Conservation (phyloP, 2,329 filamentous ascomycete genomes). For the Thelonectria olida region DNA sequence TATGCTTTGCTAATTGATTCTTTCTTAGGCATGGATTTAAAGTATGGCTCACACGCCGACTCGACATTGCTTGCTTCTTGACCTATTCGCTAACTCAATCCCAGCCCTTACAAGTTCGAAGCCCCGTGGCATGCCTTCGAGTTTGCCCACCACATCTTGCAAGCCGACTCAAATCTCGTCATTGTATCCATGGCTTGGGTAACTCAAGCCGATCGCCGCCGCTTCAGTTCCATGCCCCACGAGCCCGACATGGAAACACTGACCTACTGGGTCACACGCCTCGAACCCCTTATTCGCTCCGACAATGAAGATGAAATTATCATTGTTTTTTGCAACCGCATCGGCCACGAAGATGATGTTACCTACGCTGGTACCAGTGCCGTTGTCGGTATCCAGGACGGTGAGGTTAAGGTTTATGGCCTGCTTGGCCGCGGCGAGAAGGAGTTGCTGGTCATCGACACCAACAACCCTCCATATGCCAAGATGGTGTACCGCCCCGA, state of each 20-base stretch:
- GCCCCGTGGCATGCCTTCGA: conserved; percentile 52
- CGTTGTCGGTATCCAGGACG: conserved; percentile 72
- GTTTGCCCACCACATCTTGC: conserved; percentile 65
- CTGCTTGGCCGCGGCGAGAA: conserved; percentile 76
- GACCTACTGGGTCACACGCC: conserved; percentile 77
- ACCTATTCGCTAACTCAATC: conserved; percentile 14
- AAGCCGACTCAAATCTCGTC: conserved; percentile 66
- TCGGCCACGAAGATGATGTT: conserved; percentile 71
- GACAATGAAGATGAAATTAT: conserved; percentile 67
- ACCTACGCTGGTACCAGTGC: conserved; percentile 80
- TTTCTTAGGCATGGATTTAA: conserved; percentile 60
- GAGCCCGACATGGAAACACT: conserved; percentile 78
- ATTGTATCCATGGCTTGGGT: conserved; percentile 84
- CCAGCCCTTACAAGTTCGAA: conserved; percentile 49
- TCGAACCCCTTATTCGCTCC: conserved; percentile 70
- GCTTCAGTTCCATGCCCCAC: conserved; percentile 57
- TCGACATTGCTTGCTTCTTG: not conserved
- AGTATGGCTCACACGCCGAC: conserved; percentile 50
- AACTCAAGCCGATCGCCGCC: conserved; percentile 61
- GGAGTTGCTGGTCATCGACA: conserved; percentile 74
- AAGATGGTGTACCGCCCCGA: conserved; percentile 51
- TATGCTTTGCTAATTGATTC: not conserved
- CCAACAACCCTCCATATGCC: conserved; percentile 54
- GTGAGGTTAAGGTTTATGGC: conserved; percentile 74
- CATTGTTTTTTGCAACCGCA: conserved; percentile 76